Evolutionary conservation across 2,329 filamentous ascomycete species (phyloP).

Genomic region (Aspergillus fumigatus): DNA sequence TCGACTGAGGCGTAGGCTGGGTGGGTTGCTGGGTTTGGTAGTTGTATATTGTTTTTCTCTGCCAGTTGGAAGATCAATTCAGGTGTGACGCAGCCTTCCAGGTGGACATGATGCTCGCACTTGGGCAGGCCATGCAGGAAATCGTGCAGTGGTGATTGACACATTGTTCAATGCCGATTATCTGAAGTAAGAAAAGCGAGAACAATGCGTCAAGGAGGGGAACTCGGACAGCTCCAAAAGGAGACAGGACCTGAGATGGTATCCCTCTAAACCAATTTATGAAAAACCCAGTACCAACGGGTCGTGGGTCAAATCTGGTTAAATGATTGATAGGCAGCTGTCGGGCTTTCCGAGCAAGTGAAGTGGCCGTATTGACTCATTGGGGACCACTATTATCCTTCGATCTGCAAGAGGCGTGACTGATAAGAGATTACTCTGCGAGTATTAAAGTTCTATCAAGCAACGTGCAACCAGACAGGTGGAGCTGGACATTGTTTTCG

Average conservation of each 20-base stretch:
- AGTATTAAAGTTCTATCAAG: background rate
- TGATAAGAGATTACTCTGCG: background rate
- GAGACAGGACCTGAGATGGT: background rate
- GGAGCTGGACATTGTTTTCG: background rate
- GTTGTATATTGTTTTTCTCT: constrained; percentile 58
- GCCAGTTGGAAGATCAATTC: constrained; percentile 67
- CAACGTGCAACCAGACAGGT: background rate
- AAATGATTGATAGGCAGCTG: background rate
- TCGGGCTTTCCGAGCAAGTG: background rate
- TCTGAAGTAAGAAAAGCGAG: background rate
- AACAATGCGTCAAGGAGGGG: background rate
- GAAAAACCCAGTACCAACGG: background rate
- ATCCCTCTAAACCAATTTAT: background rate
- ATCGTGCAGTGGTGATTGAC: constrained; percentile 50
- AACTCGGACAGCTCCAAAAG: background rate
- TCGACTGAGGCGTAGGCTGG: constrained; percentile 59
- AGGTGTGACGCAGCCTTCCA: constrained; percentile 71
- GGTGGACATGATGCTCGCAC: constrained; percentile 76
- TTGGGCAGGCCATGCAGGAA: constrained; percentile 67
- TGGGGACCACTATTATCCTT: background rate
- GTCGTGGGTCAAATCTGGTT: background rate
- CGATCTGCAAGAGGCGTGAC: background rate
- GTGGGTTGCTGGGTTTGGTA: constrained; percentile 53
- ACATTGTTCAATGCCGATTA: constrained; percentile 42
- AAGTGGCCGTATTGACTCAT: background rate